These are phyloP conservation scores for Tephrocybe sp. DNA, from an alignment of 768 basidiomycete genomes.

Conservation along the genomic window DNA sequence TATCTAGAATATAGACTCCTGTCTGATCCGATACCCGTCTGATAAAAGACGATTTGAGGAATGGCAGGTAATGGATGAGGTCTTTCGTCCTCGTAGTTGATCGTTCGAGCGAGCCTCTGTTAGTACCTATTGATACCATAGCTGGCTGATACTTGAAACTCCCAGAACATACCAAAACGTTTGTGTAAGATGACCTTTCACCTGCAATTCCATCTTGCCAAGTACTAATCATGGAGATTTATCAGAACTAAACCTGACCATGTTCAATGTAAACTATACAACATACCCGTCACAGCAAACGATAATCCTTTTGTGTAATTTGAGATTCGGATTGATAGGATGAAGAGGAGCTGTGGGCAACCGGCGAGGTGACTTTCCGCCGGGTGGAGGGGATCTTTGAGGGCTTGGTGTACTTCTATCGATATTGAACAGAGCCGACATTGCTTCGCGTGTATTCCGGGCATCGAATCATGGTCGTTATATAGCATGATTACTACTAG, in stretches of 20 bases:
- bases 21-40: constrained; percentile 60
- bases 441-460: too few relatives aligned
- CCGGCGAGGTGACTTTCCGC: constrained; percentile 27
- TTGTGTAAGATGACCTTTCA: constrained; percentile 51
- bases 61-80: constrained; percentile 32
- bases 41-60: constrained; percentile 65
- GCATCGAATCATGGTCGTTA: not conserved
- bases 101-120: constrained; percentile 54
- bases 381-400: not conserved
- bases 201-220: constrained; percentile 67
- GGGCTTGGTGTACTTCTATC: constrained; percentile 1
- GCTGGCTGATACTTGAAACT: not conserved
- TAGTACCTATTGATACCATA: not conserved
- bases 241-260: not conserved
- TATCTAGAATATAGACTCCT: constrained; percentile 57
- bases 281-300: constrained; percentile 77
- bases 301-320: constrained; percentile 57
- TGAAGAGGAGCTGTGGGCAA: constrained; percentile 31
- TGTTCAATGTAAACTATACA: not conserved
- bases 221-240: constrained; percentile 40
- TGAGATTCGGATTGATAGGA: constrained; percentile 15
- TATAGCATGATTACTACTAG: too few relatives aligned
- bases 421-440: constrained; percentile 6
- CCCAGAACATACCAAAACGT: constrained; percentile 45
- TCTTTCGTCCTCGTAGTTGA: constrained; percentile 50